Evolutionary conservation across 2,329 filamentous ascomycete species (phyloP).

Genomic region (Huntiella savannae): DNA sequence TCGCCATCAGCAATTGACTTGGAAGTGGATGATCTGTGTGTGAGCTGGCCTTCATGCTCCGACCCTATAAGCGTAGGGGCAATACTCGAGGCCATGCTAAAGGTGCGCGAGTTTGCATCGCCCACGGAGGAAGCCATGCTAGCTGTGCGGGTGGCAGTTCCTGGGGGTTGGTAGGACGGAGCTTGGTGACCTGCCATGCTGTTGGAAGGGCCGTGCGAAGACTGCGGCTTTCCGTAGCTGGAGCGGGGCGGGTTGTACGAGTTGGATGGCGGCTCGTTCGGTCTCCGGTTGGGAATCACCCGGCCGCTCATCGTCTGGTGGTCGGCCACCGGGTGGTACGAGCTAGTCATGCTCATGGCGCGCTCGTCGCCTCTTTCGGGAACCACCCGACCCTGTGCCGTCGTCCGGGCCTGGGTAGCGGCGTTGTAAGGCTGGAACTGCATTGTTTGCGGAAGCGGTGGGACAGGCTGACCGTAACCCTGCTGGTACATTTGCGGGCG

Average conservation of each 20-base stretch:
- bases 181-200: constrained; percentile 14
- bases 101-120: constrained; percentile 39
- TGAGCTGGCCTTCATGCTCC: constrained; percentile 34
- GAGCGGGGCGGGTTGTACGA: constrained; percentile 13
- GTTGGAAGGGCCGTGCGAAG: constrained; percentile 16
- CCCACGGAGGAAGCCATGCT: constrained; percentile 40
- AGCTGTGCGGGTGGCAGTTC: constrained; percentile 37
- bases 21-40: constrained; percentile 38
- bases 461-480: constrained; percentile 38
- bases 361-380: constrained; percentile 84
- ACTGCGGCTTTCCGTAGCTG: constrained; percentile 18
- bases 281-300: constrained; percentile 57
- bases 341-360: constrained; percentile 88
- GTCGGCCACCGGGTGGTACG: constrained; percentile 41
- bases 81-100: constrained; percentile 85
- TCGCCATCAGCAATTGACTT: constrained; percentile 33
- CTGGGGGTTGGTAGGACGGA: constrained; percentile 26
- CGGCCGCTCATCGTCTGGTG: constrained; percentile 90
- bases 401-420: constrained; percentile 45
- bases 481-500: constrained; percentile 55
- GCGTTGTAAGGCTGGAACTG: constrained; percentile 10
- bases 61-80: constrained; percentile 49
- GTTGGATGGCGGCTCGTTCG: constrained; percentile 20
- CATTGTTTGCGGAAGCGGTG: constrained; percentile 18
- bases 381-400: constrained; percentile 76